These are phyloP conservation scores for Solanum appendiculatum DNA, from an alignment of 257 asterid species.

Conservation along the genomic window DNA sequence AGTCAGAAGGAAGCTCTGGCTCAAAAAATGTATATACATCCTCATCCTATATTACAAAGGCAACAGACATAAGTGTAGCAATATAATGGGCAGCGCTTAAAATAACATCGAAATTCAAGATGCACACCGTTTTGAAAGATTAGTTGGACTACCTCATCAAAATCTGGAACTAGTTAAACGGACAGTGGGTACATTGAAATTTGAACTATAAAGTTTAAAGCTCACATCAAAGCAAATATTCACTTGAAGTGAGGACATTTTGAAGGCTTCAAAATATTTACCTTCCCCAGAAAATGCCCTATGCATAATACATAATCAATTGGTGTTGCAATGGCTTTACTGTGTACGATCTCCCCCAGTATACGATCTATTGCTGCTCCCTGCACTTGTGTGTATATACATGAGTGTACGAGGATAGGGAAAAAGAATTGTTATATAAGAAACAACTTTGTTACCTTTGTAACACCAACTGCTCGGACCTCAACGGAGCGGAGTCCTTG, in stretches of 20 bases:
- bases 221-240: neutral
- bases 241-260: neutral
- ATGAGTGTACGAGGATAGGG: neutral
- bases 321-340: constrained; percentile 63
- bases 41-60: constrained; percentile 50
- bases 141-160: neutral
- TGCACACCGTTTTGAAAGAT: neutral
- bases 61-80: neutral
- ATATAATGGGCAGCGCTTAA: neutral
- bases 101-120: neutral
- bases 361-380: constrained; percentile 96
- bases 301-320: constrained; percentile 82
- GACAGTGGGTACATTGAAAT: neutral
- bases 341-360: constrained; percentile 88
- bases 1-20: constrained; percentile 76
- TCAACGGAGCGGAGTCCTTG: constrained; percentile 94
- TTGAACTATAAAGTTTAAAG: neutral
- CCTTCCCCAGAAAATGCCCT: constrained; percentile 91
- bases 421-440: neutral
- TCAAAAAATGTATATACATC: constrained; percentile 86
- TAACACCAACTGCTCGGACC: constrained; percentile 94
- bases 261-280: constrained; percentile 9
- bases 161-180: neutral
- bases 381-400: constrained; percentile 15
- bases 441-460: constrained; percentile 49